These are phyloP conservation scores for Chlorella variabilis DNA, from an alignment of 163 green algal species.

Conservation along the genomic window DNA sequence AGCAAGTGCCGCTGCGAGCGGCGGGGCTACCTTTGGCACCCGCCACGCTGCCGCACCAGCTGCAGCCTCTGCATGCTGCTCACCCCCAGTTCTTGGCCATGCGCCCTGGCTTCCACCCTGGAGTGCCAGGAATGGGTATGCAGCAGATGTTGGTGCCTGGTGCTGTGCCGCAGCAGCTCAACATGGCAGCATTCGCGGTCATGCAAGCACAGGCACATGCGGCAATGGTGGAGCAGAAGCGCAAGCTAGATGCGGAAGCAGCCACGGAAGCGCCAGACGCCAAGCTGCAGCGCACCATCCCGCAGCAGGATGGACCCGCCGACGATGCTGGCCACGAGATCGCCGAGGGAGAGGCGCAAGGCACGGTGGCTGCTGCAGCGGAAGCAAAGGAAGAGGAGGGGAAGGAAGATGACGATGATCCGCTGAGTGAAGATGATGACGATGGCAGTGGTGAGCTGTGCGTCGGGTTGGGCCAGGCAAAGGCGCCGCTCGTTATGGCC, in stretches of 20 bases:
- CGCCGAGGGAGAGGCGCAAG: slow-evolving; percentile 11
- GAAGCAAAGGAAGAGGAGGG: background rate
- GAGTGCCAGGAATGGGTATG: background rate
- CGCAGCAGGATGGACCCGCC: slow-evolving; percentile 34
- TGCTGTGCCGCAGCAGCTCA: background rate
- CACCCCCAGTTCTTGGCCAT: background rate
- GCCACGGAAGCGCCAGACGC: background rate
- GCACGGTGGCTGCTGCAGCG: background rate
- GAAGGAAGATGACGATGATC: slow-evolving; percentile 31
- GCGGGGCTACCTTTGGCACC: background rate
- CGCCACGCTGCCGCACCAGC: background rate
- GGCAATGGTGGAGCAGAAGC: slow-evolving; percentile 9
- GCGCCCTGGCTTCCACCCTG: slow-evolving; percentile 11
- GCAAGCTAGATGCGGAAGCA: slow-evolving; percentile 1
- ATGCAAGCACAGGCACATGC: background rate
- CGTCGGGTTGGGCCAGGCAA: too few species aligned
- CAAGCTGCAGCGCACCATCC: slow-evolving; percentile 29
- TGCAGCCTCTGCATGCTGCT: background rate
- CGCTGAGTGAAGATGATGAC: slow-evolving; percentile 48
- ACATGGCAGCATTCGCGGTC: background rate
- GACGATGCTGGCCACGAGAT: slow-evolving; percentile 19
- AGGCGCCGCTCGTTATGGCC: background rate
- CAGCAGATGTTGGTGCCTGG: too few species aligned
- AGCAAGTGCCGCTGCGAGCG: background rate
- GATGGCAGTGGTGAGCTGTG: slow-evolving; percentile 16